Evolutionary conservation across 2,329 filamentous ascomycete species (phyloP), one percentile per base, ranked within the genome.

Genomic region (Fusarium metavorans): DNA sequence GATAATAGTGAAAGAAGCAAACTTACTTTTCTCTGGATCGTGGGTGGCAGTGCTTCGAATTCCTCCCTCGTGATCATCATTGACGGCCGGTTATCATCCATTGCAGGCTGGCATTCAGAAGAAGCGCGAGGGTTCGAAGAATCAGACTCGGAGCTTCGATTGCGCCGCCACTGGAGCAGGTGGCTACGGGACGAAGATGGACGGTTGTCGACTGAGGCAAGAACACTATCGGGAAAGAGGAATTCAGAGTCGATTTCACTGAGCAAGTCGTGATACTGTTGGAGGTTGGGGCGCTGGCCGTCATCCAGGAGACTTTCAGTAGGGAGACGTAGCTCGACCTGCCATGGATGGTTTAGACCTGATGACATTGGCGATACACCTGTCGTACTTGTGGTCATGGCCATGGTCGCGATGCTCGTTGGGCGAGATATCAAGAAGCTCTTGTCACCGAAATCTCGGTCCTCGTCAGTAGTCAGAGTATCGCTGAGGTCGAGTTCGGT

Each of bases 1-100:
- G 45, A 71, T 18, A 50, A 39, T n/a, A 73, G 62, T 71, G 63
- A 71, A 64, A 76, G 57, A 25, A 20, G 54, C n/a, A 20, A 66
- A 84, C 88, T 85, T 82, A 91, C 89, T 84, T 91, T 91, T 81
- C 88, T 85, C 77, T 87, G 85, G 63, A 91, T 84, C 18, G 88
- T 87, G 27, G 86, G 87, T 23, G 89, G 89, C 13, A 90, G 82
- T 45, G 85, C 84, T 73, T 89, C 86, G 68, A 89, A 89, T 62
- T 84, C 83, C 35, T 82, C 78, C 69, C 75, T 83, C 2, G 84
- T 84, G 72, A 84, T 82, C 25, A 70, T 73, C 57, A 72, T 75
- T 34, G 80, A 78, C 58, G 78, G 71, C n/a, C 70, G 72, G 61
- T 68, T 74, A n/a, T 77, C 74, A 30, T 72, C 66, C 16, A 73